Base-by-base conservation (phyloP, 495 filamentous ascomycete genomes). In the Aspergillus panamensis region DNA sequence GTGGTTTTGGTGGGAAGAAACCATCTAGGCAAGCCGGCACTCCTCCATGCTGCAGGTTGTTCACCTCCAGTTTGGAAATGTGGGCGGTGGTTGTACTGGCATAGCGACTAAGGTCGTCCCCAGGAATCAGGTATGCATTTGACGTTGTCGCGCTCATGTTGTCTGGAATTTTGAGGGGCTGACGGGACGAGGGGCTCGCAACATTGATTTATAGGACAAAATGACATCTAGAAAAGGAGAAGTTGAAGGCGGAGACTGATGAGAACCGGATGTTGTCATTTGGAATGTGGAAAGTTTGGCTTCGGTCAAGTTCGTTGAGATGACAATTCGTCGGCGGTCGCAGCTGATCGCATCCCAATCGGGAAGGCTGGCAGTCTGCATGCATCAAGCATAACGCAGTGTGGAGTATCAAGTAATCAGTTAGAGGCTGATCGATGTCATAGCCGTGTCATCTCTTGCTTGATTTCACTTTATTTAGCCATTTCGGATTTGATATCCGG, bases 51-150 rank as follows among this genome's bases (percentile, higher is more conserved):
- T 59, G 58, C 12, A 66, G 37, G 49, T 66, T 50, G 10, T 61
- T 48, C 3, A 48, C 7, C 13, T 61, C 50, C 8, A 71, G 33
- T 17, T 62, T 55, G 51, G 67, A 61, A 10, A 63, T 14, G 14
- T 58, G 55, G 1, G 42, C 0, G 19, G 66, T 59, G 14, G 64
- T 61, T 5, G 62, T 57, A 9, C 58, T 62, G 42, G 63, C 63
- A 45, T 73, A 68, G 8, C 61, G 63, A n/a, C 55, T 42, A 8
- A 60, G 53, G 47, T 63, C 62, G 17, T 64, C 62, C 10, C 48
- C 57, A 3, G 66, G 63, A 39, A 66, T 19, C 9, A 21, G 57
- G 20, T 52, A 56, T 49, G 47, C 25, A 13, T 29, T 49, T 49
- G 21, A 49, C 29, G 16, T 49, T 31, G 20, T 14, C 4, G 6